Evolutionary conservation across 805 yeast genomes (phyloP).

Genomic region (Lipomyces sp.): DNA sequence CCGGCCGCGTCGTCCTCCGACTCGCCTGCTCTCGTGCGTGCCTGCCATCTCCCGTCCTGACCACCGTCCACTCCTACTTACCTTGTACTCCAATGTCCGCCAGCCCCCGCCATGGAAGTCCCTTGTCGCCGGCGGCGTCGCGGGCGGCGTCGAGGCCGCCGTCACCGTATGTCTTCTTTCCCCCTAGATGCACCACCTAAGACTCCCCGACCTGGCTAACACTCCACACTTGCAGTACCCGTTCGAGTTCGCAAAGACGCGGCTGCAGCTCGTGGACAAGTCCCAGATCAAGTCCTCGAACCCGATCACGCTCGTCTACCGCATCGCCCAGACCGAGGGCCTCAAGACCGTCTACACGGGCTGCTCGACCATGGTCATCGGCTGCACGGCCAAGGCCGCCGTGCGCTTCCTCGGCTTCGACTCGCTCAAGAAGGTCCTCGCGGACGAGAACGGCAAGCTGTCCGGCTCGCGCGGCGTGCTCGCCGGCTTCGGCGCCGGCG

Average conservation of each 20-base stretch:
- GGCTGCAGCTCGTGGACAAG: slow-evolving; percentile 65
- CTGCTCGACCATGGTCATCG: slow-evolving; percentile 93
- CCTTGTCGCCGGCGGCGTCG: slow-evolving; percentile 46
- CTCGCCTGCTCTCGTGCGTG: too few species aligned
- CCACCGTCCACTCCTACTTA: too few species aligned
- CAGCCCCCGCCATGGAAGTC: slow-evolving; percentile 38
- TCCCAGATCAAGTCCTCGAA: slow-evolving; percentile 51
- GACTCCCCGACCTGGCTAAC: not conserved
- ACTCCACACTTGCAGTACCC: slow-evolving; percentile 53
- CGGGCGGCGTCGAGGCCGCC: slow-evolving; percentile 66
- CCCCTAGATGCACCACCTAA: not conserved
- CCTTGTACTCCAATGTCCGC: too few species aligned
- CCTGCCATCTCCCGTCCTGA: too few species aligned
- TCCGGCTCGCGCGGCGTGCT: slow-evolving; percentile 87
- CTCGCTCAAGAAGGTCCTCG: slow-evolving; percentile 68
- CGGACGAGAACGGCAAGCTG: slow-evolving; percentile 81
- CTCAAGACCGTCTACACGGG: slow-evolving; percentile 80
- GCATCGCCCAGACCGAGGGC: slow-evolving; percentile 76
- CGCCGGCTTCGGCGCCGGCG: slow-evolving; percentile 98
- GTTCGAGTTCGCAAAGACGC: slow-evolving; percentile 93
- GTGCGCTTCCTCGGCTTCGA: slow-evolving; percentile 93
- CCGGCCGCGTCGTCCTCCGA: too few species aligned
- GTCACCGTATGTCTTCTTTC: slow-evolving; percentile 49
- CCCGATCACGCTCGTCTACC: slow-evolving; percentile 76
- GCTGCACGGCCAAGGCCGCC: slow-evolving; percentile 95